Evolutionary conservation across 2,329 filamentous ascomycete species (phyloP).

Genomic region (Dothistroma septosporum): DNA sequence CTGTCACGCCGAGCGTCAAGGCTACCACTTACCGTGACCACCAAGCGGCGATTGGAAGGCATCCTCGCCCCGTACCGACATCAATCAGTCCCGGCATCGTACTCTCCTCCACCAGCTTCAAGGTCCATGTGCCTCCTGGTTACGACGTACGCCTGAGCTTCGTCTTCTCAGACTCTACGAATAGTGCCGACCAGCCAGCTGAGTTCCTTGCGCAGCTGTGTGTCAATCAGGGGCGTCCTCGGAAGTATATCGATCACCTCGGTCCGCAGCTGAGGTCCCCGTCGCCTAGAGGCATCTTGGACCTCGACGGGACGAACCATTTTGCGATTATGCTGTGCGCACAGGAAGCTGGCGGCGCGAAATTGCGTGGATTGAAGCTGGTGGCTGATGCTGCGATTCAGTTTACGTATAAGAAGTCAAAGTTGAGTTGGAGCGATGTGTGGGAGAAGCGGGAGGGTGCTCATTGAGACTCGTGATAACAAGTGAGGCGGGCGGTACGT

Average conservation of each 20-base stretch:
- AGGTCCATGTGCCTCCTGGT: conserved; percentile 50
- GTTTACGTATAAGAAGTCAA: background rate
- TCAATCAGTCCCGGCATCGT: conserved; percentile 51
- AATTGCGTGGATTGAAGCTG: conserved; percentile 42
- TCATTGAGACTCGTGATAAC: background rate
- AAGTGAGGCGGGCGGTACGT: background rate
- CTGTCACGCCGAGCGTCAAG: conserved; percentile 58
- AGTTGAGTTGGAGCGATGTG: background rate
- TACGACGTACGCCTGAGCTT: conserved; percentile 61
- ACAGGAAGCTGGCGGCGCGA: conserved; percentile 53
- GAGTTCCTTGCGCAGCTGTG: conserved; percentile 60
- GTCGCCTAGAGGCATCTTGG: conserved; percentile 66
- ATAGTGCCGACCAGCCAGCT: conserved; percentile 27
- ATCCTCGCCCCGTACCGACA: conserved; percentile 40
- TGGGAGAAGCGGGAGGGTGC: background rate
- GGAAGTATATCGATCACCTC: conserved; percentile 62
- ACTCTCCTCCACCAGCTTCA: conserved; percentile 55
- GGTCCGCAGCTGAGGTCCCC: conserved; percentile 68
- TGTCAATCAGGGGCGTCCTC: conserved; percentile 72
- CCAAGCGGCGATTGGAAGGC: conserved; percentile 44
- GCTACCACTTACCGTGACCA: conserved; percentile 55
- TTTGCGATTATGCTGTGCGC: conserved; percentile 58
- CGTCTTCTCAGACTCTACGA: conserved; percentile 42
- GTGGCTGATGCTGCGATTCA: conserved; percentile 8
- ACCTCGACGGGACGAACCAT: conserved; percentile 59